Conservation (phyloP, 306 rosid species). For the Gastrolobium villosum region DNA sequence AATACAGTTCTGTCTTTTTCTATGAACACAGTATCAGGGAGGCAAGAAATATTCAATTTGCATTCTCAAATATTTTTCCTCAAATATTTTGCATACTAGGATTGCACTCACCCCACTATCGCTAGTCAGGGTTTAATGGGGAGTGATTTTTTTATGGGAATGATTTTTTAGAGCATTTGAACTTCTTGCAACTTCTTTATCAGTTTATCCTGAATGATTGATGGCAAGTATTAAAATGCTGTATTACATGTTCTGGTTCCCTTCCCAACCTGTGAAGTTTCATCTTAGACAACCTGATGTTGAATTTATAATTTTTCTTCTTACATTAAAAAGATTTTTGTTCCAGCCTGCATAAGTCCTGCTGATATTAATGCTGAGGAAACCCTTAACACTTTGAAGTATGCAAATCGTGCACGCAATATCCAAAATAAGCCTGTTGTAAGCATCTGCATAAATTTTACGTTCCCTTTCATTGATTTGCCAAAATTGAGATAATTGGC, state of each 20-base stretch:
- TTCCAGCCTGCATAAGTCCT: constrained; percentile 96
- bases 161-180: constrained; percentile 36
- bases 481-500: constrained; percentile 35
- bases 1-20: constrained; percentile 25
- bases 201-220: constrained; percentile 30
- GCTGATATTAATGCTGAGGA: constrained; percentile 99
- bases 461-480: constrained; percentile 32
- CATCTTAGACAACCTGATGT: constrained; percentile 26
- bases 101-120: no score
- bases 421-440: constrained; percentile 93
- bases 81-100: no score
- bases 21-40: constrained; percentile 4
- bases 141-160: background rate
- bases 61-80: constrained; percentile 2
- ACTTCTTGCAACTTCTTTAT: constrained; percentile 27
- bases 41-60: constrained; percentile 12
- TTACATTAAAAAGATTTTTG: constrained; percentile 26
- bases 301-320: constrained; percentile 34
- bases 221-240: constrained; percentile 16
- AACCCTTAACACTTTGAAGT: constrained; percentile 95
- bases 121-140: no score
- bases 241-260: constrained; percentile 10
- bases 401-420: constrained; percentile 97
- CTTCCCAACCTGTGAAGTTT: constrained; percentile 8
- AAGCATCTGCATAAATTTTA: constrained; percentile 55